Evolutionary conservation across 768 basidiomycete genomes (phyloP).

Genomic region (Trametes coccinea): DNA sequence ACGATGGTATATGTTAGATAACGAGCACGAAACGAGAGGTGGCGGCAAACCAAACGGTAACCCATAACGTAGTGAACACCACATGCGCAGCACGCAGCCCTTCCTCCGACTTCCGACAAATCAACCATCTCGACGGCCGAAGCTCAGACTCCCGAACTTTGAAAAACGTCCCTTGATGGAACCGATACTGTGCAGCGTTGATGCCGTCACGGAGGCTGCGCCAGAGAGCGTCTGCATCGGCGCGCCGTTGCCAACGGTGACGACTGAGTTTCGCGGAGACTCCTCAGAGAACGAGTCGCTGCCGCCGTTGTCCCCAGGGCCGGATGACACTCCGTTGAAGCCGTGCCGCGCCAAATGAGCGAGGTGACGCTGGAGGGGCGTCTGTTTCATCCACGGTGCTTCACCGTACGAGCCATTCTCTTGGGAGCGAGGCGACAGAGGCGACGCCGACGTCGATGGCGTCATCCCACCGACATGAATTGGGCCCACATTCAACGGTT

Average conservation of each 20-base stretch:
- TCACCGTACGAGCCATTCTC: slow-evolving; percentile 22
- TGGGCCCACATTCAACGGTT: slow-evolving; percentile 29
- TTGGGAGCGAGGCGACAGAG: slow-evolving; percentile 22
- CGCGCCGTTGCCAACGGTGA: slow-evolving; percentile 61
- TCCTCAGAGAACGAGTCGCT: slow-evolving; percentile 62
- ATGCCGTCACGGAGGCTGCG: slow-evolving; percentile 57
- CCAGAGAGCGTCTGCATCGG: slow-evolving; percentile 37
- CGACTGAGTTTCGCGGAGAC: slow-evolving; percentile 74
- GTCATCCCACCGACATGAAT: slow-evolving; percentile 19
- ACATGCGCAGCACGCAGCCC: background rate
- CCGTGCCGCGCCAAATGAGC: slow-evolving; percentile 83
- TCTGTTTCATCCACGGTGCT: slow-evolving; percentile 49
- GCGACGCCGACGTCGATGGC: slow-evolving; percentile 19
- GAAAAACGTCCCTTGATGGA: slow-evolving; percentile 76
- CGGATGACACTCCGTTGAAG: slow-evolving; percentile 78
- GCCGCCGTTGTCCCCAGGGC: slow-evolving; percentile 60
- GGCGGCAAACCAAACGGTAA: background rate
- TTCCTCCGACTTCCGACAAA: background rate
- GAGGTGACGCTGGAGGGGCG: slow-evolving; percentile 76
- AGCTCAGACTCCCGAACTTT: slow-evolving; percentile 72
- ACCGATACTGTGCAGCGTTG: slow-evolving; percentile 65
- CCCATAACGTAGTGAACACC: background rate
- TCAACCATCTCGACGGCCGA: slow-evolving; percentile 47
- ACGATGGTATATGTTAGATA: slow-evolving; percentile 14
- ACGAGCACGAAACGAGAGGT: background rate